phyloP scores from a whole-genome alignment of 1,284 basidiomycete species.

The Heterobasidion parviporum region DNA sequence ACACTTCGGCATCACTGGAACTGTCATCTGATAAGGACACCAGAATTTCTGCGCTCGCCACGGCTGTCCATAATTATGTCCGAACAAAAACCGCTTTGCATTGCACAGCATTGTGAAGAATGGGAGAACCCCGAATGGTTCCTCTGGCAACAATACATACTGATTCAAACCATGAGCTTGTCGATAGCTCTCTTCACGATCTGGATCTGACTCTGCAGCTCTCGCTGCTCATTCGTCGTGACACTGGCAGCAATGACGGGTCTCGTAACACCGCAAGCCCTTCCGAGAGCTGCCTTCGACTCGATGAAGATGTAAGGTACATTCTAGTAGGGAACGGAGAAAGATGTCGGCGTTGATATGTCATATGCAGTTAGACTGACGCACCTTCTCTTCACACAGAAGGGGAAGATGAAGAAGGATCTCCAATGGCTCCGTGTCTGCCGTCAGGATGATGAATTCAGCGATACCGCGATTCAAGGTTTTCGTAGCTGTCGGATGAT shows the following conservation, averaged over 20 bases:
- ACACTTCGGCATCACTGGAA: no score
- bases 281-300: conserved; percentile 89
- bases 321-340: conserved; percentile 47
- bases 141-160: not conserved
- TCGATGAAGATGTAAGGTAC: conserved; percentile 95
- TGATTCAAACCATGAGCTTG: conserved; percentile 46
- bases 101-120: no score
- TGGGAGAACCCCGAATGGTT: not conserved
- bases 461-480: conserved; percentile 98
- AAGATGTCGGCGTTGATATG: conserved; percentile 3
- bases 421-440: conserved; percentile 96
- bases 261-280: conserved; percentile 93
- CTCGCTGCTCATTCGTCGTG: conserved; percentile 92
- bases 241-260: conserved; percentile 95
- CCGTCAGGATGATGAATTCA: conserved; percentile 97
- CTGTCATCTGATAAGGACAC: no score
- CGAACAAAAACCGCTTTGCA: no score
- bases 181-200: conserved; percentile 88
- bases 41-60: no score
- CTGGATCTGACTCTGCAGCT: conserved; percentile 86
- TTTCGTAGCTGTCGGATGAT: conserved; percentile 67
- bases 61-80: no score
- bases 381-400: conserved; percentile 95
- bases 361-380: conserved; percentile 8
- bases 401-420: conserved; percentile 96